Conservation (phyloP, 352 stramenopile genomes). For the Aphanomyces euteiches region DNA sequence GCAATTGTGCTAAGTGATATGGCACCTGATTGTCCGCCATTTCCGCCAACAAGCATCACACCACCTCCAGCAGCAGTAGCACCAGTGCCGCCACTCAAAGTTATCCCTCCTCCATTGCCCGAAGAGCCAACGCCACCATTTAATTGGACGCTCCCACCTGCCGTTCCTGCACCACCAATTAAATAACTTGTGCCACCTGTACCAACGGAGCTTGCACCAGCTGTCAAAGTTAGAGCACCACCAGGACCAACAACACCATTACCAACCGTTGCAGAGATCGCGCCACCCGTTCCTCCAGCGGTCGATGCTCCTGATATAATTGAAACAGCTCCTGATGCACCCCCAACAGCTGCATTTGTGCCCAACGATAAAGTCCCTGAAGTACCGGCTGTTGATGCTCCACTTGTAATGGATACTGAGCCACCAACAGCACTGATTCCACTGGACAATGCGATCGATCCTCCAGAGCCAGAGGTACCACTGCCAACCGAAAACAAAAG, state of each 20-base stretch:
- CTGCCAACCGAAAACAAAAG: conserved; percentile 30
- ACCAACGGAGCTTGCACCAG: neutral
- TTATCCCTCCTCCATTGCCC: neutral
- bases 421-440: conserved; percentile 57
- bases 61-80: neutral
- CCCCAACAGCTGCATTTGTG: conserved; percentile 32
- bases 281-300: conserved; percentile 34
- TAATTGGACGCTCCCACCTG: conserved; percentile 12
- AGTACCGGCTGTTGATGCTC: conserved; percentile 9
- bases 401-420: conserved; percentile 12
- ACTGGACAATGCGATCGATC: conserved; percentile 61
- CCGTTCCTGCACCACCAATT: conserved; percentile 7
- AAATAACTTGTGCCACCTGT: neutral
- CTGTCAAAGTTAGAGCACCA: neutral
- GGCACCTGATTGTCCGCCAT: conserved; percentile 3
- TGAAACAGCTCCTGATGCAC: conserved; percentile 34
- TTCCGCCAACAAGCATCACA: neutral
- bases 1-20: conserved; percentile 9
- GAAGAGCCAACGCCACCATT: conserved; percentile 9
- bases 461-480: conserved; percentile 49
- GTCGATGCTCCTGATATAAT: conserved; percentile 35
- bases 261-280: conserved; percentile 30
- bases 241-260: neutral
- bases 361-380: conserved; percentile 31
- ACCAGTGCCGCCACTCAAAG: conserved; percentile 19